Evolutionary conservation across 75 land plant species (phyloP), one percentile per base, ranked within the genome.

Genomic region (Pinus albicaulis): DNA sequence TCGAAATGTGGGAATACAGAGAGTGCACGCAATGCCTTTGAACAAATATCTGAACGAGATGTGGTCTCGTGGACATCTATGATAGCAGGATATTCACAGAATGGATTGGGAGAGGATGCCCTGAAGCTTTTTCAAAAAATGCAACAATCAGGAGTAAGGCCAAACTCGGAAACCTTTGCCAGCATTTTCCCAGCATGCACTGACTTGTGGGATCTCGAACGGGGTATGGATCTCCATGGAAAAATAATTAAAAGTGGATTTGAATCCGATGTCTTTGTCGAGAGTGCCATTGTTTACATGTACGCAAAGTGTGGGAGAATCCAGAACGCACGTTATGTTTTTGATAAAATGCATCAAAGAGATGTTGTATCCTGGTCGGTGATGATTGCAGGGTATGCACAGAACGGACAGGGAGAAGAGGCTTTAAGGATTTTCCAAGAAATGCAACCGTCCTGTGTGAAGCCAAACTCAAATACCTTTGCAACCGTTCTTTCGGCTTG

Each of bases 281-380:
- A 20, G 41, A 73, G 80, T 73, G 87, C 81, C 13, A 31, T 86
- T 52, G 74, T 79, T 71, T 74, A 86, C 48, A 74, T 86, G 79
- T 86, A 86, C 68, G 79, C 80, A 71, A 82, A 82, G 61, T 86
- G 87, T 79, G 84, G 87, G 10, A 66, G 82, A 58, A 57, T 82
- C 15, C 55, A 20, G 28, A 79, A 82, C 24, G 81, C 84, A 23
- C 71, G 31, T 44, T 15, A 25, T 31, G 66, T 82, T 7, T 86
- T 86, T 57, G 81, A 82, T 23, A 14, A 55, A 28, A 64, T 57
- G 56, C 38, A 66, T 57, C 65, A 77, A 61, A 65, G 69, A 59
- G 81, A 82, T 61, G 24, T 74, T 7, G 79, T 74, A n/a, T 11
- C 80, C 5, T 86, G 88, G 79, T 82, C 79, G 55, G 61, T 79